Evolutionary conservation across 1,284 basidiomycete genomes (phyloP).

Genomic region (Coniferiporia sulphurascens): DNA sequence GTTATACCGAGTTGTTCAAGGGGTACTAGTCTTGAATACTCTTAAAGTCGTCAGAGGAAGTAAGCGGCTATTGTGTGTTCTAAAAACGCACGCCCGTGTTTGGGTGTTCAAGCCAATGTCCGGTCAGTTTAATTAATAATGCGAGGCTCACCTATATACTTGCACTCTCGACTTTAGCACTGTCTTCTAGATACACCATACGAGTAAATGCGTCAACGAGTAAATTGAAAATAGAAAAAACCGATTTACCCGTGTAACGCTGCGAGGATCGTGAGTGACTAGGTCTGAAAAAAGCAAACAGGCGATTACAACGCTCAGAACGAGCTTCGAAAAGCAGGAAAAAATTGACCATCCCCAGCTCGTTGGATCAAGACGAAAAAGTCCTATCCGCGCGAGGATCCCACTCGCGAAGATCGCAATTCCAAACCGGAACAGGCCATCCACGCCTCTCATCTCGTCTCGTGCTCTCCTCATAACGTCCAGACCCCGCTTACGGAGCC

Average conservation of each 20-base stretch:
- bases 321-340: not conserved
- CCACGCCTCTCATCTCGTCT: not conserved
- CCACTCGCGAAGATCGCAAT: constrained; percentile 1
- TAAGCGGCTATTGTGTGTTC: too few relatives aligned
- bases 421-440: constrained; percentile 1
- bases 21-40: too few relatives aligned
- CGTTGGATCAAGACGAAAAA: not conserved
- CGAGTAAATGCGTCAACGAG: not conserved
- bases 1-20: too few relatives aligned
- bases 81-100: too few relatives aligned
- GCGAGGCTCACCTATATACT: too few relatives aligned
- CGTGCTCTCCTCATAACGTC: constrained; percentile 4
- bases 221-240: not conserved
- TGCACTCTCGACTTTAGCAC: too few relatives aligned
- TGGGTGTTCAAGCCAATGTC: too few relatives aligned
- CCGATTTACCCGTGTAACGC: not conserved
- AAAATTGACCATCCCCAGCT: not conserved
- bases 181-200: too few relatives aligned
- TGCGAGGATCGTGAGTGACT: not conserved
- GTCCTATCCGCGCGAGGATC: constrained; percentile 6
- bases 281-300: not conserved
- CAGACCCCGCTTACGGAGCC: not conserved
- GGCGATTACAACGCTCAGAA: not conserved
- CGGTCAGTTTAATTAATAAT: too few relatives aligned
- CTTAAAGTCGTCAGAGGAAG: too few relatives aligned